These are phyloP conservation scores for Ceriops decandra DNA, from an alignment of 345 rosid genomes.

Conservation along the genomic window DNA sequence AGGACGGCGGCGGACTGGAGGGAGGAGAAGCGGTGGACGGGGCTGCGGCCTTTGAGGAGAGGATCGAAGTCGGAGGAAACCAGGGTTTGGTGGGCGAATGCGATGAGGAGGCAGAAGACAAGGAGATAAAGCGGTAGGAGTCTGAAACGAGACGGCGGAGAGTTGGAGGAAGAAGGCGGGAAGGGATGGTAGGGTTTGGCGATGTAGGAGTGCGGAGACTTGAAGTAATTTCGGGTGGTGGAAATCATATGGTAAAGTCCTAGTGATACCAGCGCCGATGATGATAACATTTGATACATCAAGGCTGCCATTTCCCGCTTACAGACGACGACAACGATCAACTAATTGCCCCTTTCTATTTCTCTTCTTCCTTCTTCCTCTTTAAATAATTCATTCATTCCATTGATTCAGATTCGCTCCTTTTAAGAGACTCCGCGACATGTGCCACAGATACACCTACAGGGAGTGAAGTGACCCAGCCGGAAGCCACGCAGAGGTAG, in stretches of 20 bases:
- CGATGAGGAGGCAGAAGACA: constrained; percentile 53
- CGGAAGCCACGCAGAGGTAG: too few species aligned
- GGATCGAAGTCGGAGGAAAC: constrained; percentile 73
- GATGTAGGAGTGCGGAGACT: constrained; percentile 65
- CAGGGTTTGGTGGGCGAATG: constrained; percentile 63
- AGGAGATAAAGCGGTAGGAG: constrained; percentile 57
- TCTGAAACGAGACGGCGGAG: constrained; percentile 32
- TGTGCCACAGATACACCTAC: too few species aligned
- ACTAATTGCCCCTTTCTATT: not conserved
- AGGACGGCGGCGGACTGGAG: constrained; percentile 74
- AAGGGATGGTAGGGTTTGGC: constrained; percentile 77
- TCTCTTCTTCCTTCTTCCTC: too few species aligned
- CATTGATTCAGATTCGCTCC: too few species aligned
- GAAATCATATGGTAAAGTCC: constrained; percentile 74
- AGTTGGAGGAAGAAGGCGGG: constrained; percentile 23
- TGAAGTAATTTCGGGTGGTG: constrained; percentile 55
- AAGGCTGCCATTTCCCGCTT: constrained; percentile 45
- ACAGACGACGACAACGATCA: not conserved
- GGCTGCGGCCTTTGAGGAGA: constrained; percentile 72
- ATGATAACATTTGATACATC: constrained; percentile 56
- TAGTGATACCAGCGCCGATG: constrained; percentile 54
- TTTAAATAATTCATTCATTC: too few species aligned
- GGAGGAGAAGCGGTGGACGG: constrained; percentile 78
- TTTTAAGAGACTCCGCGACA: too few species aligned
- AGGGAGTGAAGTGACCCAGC: too few species aligned